Conservation (phyloP, 805 yeast species). For the Metschnikowia arizonensis region DNA sequence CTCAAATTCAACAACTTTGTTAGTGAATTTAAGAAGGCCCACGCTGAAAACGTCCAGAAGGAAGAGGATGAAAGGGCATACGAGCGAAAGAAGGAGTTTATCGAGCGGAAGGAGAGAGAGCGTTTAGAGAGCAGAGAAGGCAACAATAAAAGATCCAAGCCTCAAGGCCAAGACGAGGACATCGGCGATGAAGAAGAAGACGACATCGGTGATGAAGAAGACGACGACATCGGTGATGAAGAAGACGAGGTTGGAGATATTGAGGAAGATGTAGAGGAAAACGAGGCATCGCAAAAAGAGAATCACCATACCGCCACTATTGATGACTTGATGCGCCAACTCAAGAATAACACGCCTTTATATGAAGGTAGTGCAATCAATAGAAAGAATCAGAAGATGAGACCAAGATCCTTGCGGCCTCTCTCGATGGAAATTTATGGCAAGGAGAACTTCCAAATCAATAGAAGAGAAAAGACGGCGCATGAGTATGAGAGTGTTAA, state of each 20-base stretch:
- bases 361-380: neutral
- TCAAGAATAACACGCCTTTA: conserved; percentile 9
- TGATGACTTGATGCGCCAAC: conserved; percentile 17
- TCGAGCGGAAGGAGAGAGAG: conserved; percentile 24
- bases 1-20: conserved; percentile 76
- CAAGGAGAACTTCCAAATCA: conserved; percentile 2
- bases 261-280: conserved; percentile 12
- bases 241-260: conserved; percentile 1
- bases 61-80: conserved; percentile 71
- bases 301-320: conserved; percentile 17
- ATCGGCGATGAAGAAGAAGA: conserved; percentile 14
- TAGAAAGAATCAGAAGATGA: neutral
- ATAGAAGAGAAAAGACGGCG: conserved; percentile 6
- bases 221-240: conserved; percentile 15
- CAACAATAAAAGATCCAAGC: neutral
- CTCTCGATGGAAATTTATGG: conserved; percentile 5
- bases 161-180: conserved; percentile 10
- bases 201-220: neutral
- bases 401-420: conserved; percentile 3
- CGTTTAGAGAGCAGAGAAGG: conserved; percentile 15
- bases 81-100: conserved; percentile 32
- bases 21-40: conserved; percentile 73
- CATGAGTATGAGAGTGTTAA: conserved; percentile 36
- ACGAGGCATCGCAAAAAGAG: conserved; percentile 7
- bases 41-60: conserved; percentile 66